Conservation (phyloP, 2,329 filamentous ascomycete genomes). For the Sporothrix variecibatus region DNA sequence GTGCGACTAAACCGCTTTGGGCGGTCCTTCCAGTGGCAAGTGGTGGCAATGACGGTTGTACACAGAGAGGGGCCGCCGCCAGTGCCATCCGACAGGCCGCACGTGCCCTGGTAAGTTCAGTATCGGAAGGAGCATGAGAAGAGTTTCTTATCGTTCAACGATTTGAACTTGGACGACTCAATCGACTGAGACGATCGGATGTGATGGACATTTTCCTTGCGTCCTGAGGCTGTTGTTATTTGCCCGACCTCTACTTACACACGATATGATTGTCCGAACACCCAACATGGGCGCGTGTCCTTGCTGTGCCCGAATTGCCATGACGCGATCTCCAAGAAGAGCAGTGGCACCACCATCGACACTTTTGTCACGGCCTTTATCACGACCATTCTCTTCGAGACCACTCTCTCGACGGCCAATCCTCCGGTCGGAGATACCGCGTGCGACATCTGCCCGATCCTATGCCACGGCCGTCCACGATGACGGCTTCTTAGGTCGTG, state of each 20-base stretch:
- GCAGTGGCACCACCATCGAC: neutral
- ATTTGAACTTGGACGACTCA: neutral
- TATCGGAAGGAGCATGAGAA: neutral
- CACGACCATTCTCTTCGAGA: neutral
- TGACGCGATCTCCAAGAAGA: neutral
- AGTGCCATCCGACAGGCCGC: neutral
- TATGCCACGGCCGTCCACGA: slow-evolving; percentile 25
- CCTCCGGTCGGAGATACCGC: neutral
- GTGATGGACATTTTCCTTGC: neutral
- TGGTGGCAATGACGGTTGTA: neutral
- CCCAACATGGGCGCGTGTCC: slow-evolving; percentile 4
- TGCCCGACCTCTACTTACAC: neutral
- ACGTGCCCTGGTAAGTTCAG: neutral
- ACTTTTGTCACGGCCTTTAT: neutral
- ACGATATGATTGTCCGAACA: neutral
- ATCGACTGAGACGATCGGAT: neutral
- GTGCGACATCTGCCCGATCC: neutral
- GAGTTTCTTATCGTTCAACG: neutral
- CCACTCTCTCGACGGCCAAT: neutral
- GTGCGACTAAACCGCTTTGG: neutral
- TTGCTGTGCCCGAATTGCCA: neutral
- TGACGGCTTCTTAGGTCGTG: neutral
- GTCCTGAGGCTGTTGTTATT: neutral
- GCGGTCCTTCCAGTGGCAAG: neutral
- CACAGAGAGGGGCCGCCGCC: neutral